Percentiles rank a stretch among this genome's conserved stretches.
Evolutionary conservation across 164 flowering plant species (phyloP).

Genomic region (Umbilicus rupestris): DNA sequence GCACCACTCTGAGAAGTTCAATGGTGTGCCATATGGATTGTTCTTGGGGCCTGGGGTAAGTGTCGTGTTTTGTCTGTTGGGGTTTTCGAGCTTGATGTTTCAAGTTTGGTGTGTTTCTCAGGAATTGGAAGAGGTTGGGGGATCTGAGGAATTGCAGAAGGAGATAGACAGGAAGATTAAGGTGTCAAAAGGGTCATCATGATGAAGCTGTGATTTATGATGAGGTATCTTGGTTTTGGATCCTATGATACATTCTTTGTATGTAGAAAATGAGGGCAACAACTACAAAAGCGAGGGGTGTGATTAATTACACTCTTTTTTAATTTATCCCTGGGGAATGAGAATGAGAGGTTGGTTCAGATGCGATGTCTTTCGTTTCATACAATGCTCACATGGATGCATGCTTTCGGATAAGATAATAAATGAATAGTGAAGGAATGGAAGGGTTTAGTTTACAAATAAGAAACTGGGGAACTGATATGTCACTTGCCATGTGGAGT

Average conservation of each 20-base stretch:
- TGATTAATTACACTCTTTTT: too few relatives aligned
- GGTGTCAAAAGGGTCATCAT: conserved; percentile 4
- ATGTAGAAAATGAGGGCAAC: not conserved
- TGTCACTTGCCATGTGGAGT: too few relatives aligned
- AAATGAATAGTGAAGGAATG: too few relatives aligned
- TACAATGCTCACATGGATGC: too few relatives aligned
- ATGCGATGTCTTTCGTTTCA: too few relatives aligned
- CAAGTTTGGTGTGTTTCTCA: conserved; percentile 12
- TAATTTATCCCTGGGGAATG: too few relatives aligned
- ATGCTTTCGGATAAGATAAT: too few relatives aligned
- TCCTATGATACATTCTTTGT: not conserved
- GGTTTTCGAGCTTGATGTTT: not conserved
- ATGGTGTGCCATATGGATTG: conserved; percentile 87
- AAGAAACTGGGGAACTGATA: too few relatives aligned
- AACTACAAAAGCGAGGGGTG: not conserved
- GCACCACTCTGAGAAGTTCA: conserved; percentile 75
- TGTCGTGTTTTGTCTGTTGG: not conserved
- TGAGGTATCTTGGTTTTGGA: not conserved
- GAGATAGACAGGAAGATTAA: conserved; percentile 31
- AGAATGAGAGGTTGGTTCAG: too few relatives aligned
- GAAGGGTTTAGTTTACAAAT: too few relatives aligned
- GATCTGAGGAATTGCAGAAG: conserved; percentile 61
- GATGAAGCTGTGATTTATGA: not conserved
- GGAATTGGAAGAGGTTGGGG: conserved; percentile 85
- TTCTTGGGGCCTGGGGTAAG: conserved; percentile 79